Evolutionary conservation across 169 alveolate species (phyloP), one percentile per base, ranked within the genome.

Genomic region (Cryptosporidium sp.): DNA sequence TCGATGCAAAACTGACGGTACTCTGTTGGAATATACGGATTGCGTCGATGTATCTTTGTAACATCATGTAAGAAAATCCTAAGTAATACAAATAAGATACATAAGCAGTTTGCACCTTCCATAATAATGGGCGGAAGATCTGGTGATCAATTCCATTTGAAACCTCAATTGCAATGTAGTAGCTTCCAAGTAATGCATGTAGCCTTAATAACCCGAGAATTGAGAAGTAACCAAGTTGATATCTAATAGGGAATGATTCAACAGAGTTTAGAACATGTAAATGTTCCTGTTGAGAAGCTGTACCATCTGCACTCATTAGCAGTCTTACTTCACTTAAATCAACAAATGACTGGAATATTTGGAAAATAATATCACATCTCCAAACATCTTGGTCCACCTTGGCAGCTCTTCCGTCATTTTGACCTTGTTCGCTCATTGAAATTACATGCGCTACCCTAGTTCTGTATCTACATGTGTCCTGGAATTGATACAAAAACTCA

Each of bases 11-110:
- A 18, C 75, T 80, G n/a, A 80, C 89, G 1, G 89, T 80, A 23
- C 89, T 80, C 67, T 80, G 89, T 44, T 80, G 89, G 51, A 80
- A 80, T 5, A 80, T 80, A 26, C 89, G 69, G 60, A 80, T 80
- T 42, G 89, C 89, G 33, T 80, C 89, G 5, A 80, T 80, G 68
- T 80, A 80, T n/a, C 89, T 16, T 67, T 80, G 89, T 33, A 80
- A 33, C 89, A 80, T 80, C 67, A 80, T 26, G 44, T 80, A 80
- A 1, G 89, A 60, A 31, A 61, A 80, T 10, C 89, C 89, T 29
- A 80, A 65, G 62, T 80, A 80, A 35, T 80, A 80, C 69, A 80
- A 51, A 48, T 80, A 80, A 23, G 89, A 80, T 62, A 80, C 89
- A 80, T 80, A 80, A 58, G 89, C 75, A 4, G 85, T 48, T 61